phyloP scores from a whole-genome alignment of 805 yeast genomes.

The Saccharomycopsis schoenii region DNA sequence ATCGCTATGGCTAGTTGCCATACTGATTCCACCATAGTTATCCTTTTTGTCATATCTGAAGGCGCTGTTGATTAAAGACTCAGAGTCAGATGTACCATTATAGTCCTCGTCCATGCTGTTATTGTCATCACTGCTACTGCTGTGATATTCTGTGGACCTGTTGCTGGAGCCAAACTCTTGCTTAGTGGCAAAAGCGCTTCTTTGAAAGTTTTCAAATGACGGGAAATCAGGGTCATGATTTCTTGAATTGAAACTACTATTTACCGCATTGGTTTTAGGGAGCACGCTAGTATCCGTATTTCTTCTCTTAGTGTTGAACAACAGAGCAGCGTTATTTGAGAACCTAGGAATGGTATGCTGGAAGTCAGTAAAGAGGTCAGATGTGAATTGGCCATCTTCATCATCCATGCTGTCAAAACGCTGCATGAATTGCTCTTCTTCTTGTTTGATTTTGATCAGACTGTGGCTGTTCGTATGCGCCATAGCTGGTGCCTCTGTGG shows the following conservation, averaged over 20 bases:
- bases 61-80: background rate
- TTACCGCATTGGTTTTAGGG: background rate
- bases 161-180: background rate
- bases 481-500: no score
- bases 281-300: background rate
- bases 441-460: background rate
- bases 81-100: constrained; percentile 1
- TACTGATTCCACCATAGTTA: background rate
- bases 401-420: background rate
- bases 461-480: no score
- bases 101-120: background rate
- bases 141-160: background rate
- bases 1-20: background rate
- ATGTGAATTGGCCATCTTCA: background rate
- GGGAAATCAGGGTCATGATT: background rate
- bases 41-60: constrained; percentile 3
- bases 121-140: background rate
- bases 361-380: background rate
- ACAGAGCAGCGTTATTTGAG: background rate
- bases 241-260: background rate
- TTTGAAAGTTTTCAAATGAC: background rate
- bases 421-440: background rate
- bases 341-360: background rate
- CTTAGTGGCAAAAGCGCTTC: background rate
- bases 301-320: background rate